Base-by-base conservation (phyloP, 2,329 filamentous ascomycete genomes). In the Penicillium sp. region DNA sequence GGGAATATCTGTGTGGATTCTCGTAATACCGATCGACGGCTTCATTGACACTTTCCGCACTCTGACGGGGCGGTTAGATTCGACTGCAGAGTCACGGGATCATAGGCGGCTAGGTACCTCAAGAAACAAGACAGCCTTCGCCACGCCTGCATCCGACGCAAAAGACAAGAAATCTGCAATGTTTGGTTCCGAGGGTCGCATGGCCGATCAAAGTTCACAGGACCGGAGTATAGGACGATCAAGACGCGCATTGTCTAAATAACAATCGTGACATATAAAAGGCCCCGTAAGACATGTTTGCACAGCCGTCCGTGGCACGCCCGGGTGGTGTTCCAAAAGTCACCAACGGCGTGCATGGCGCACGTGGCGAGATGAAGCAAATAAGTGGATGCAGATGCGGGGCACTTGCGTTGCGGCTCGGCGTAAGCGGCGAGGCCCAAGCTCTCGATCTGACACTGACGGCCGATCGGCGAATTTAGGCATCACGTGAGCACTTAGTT, bases 1-100 rank as follows among this genome's bases (percentile, higher is more conserved):
- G 25, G 4, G 39, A 24, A 25, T 50, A 35, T 47, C 44, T 46
- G 9, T 41, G 22, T 7, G 43, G 47, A 30, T 36, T 40, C 5
- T 54, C 46, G 25, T 54, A 56, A 33, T 54, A 56, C 40, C 45
- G 50, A 48, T 53, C 33, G 6, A 56, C 48, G 39, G 53, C 53
- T 16, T 56, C 50, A 13, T 54, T 50, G 5, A 54, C 22, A 16
- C 4, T 50, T 25, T 22, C 44, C 9, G 47, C 35, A 9, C 18
- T n/a, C 53, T 56, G 24, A 22, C n/a, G 22, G 11, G 9, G 25
- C 6, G 9, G 36, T 56, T 31, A 56, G 50, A 22, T 4, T 36
- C 22, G 41, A 16, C 14, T 11, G n/a, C 8, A 10, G 33, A 28
- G 30, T 35, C 31, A 35, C 43, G 31, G 46, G 22, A 5, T 14